These are phyloP conservation scores for Pyricularia sp. DNA, from an alignment of 2,329 filamentous ascomycete genomes.

Conservation along the genomic window DNA sequence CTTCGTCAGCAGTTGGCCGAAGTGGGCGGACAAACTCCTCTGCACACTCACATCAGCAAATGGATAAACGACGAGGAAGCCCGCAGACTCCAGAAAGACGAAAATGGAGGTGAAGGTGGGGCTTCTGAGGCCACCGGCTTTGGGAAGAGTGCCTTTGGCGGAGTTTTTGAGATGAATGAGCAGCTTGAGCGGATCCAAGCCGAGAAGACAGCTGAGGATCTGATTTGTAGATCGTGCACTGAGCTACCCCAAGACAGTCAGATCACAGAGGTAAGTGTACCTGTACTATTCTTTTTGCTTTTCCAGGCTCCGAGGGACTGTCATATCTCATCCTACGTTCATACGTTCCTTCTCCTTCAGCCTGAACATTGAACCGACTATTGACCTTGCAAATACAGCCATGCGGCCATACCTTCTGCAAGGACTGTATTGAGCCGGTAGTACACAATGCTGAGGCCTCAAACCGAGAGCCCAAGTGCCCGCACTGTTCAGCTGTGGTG, in stretches of 20 bases:
- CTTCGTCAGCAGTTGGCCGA: slow-evolving; percentile 5
- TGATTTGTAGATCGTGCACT: slow-evolving; percentile 5
- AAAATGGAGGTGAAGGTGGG: background rate
- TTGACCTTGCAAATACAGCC: background rate
- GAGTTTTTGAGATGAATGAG: slow-evolving; percentile 4
- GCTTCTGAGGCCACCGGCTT: background rate
- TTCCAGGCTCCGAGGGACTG: background rate
- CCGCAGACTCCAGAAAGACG: background rate
- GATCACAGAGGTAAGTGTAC: slow-evolving; percentile 1
- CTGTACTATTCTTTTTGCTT: background rate
- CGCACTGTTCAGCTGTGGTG: background rate
- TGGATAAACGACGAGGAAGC: slow-evolving; percentile 6
- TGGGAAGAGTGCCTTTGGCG: slow-evolving; percentile 4
- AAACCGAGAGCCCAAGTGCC: background rate
- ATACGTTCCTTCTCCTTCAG: too few species aligned
- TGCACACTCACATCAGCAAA: slow-evolving; percentile 8
- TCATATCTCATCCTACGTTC: background rate
- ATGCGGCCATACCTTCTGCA: slow-evolving; percentile 25
- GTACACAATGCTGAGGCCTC: background rate
- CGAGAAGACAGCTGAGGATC: slow-evolving; percentile 2
- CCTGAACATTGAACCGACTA: too few species aligned
- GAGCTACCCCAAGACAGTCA: background rate
- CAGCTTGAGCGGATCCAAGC: slow-evolving; percentile 3
- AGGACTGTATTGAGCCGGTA: slow-evolving; percentile 10
- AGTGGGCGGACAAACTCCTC: background rate